Evolutionary conservation across 768 basidiomycete genomes (phyloP).

Genomic region (Sutorius australiensis): DNA sequence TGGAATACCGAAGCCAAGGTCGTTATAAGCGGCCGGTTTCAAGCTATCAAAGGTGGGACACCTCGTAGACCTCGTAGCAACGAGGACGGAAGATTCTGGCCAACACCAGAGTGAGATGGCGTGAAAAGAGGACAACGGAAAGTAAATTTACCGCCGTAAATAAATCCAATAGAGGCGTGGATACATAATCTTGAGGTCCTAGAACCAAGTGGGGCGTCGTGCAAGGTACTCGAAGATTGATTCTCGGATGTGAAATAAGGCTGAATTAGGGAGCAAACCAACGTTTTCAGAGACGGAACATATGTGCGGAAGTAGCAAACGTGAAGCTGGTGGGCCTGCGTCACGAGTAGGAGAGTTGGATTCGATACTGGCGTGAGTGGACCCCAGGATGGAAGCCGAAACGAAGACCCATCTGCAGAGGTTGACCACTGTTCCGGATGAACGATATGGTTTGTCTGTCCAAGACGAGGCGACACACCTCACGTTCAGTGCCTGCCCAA

Average conservation of each 20-base stretch:
- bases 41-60: constrained; percentile 39
- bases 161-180: constrained; percentile 56
- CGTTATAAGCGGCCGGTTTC: constrained; percentile 26
- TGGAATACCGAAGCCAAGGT: constrained; percentile 41
- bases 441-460: neutral
- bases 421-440: constrained; percentile 49
- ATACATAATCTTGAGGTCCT: constrained; percentile 47
- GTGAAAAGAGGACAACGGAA: neutral
- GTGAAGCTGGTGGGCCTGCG: constrained; percentile 55
- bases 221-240: constrained; percentile 28
- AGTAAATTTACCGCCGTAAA: constrained; percentile 48
- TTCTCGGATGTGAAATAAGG: constrained; percentile 36
- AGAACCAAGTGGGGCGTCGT: constrained; percentile 30
- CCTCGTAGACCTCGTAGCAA: constrained; percentile 60
- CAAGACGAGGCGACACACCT: constrained; percentile 38
- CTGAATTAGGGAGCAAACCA: constrained; percentile 48
- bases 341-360: constrained; percentile 60
- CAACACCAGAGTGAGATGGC: constrained; percentile 2
- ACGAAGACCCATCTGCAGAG: constrained; percentile 40
- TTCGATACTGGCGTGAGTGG: constrained; percentile 50
- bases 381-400: constrained; percentile 57
- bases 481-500: constrained; percentile 60
- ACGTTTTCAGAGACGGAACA: constrained; percentile 39
- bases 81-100: constrained; percentile 52
- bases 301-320: constrained; percentile 53